Base-by-base conservation (phyloP, 345 rosid species). In the Eucalyptus sp. region DNA sequence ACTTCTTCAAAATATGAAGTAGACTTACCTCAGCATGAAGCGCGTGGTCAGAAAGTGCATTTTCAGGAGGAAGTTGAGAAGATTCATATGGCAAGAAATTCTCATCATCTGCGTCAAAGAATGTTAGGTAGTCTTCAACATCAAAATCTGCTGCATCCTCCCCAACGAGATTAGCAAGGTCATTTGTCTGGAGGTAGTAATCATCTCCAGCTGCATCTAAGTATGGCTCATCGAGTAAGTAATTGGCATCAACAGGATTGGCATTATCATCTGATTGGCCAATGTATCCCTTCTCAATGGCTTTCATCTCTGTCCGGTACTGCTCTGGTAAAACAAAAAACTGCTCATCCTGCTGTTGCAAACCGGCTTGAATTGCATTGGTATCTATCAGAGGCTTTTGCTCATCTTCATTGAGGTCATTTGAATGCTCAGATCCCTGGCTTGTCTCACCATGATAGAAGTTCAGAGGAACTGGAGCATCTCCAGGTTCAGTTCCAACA, bases 61-160 rank as follows among this genome's bases (percentile, higher is more conserved):
- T 90, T 84, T 89, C 94, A 89, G 91, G 15, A 7, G 64, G 87
- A 51, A 92, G 88, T 88, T 92, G 93, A 88, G 94, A 93, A 87
- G 93, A 92, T 94, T 96, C 99, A 76, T 94, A 94, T 90, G 91
- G 89, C 92, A 92, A 84, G 84, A 91, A 80, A 87, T 80, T 89
- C 43, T 91, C 96, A 84, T 92, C 96, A 91, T 89, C 92, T 79
- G 93, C 95, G 92, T 96, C 97, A 51, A 89, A 93, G 92, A 95
- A 95, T 79, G 91, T 94, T 83, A 98, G 95, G 88, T 94, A 98
- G 68, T 98, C 98, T 24, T 94, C 98, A 91, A 93, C 84, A 91
- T 93, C 89, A 88, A 95, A 95, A 89, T 89, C 93, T 27, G 88
- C 89, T 24, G 94, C 60, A 84, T 93, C 93, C 52, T 91, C 90